phyloP scores from a whole-genome alignment of 1,139 yeast genomes.

The Blastobotrys buckinghamii region DNA sequence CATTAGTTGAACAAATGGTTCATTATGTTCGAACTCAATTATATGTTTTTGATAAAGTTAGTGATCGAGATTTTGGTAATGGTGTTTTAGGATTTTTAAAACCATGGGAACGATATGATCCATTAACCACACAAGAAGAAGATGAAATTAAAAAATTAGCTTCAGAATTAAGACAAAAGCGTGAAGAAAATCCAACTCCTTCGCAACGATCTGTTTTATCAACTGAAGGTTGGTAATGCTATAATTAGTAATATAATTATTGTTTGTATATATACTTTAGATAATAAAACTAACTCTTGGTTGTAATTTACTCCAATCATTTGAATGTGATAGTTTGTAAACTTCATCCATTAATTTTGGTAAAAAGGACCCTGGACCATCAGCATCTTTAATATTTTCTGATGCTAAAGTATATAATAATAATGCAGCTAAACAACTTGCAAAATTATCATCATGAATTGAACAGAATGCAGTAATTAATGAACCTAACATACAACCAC shows the following conservation, averaged over 20 bases:
- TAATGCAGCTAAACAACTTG: slow-evolving; percentile 57
- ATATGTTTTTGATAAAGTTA: slow-evolving; percentile 74
- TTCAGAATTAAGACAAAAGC: slow-evolving; percentile 13
- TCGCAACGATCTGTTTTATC: slow-evolving; percentile 19
- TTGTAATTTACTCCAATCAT: background rate
- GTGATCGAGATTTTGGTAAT: slow-evolving; percentile 88
- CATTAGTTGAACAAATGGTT: slow-evolving; percentile 79
- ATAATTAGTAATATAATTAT: background rate
- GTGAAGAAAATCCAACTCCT: slow-evolving; percentile 10
- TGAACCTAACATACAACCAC: slow-evolving; percentile 84
- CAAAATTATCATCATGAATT: slow-evolving; percentile 28
- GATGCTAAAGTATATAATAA: slow-evolving; percentile 63
- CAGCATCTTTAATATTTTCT: slow-evolving; percentile 21
- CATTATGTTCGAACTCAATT: slow-evolving; percentile 85
- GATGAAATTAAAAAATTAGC: slow-evolving; percentile 18
- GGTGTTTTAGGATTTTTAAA: slow-evolving; percentile 83
- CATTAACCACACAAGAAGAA: slow-evolving; percentile 42
- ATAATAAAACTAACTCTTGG: background rate
- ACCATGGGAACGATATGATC: slow-evolving; percentile 75
- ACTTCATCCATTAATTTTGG: slow-evolving; percentile 44
- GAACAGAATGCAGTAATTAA: slow-evolving; percentile 51
- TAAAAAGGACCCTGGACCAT: slow-evolving; percentile 50
- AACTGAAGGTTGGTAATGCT: slow-evolving; percentile 18
- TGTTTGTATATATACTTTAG: background rate
- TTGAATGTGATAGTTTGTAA: slow-evolving; percentile 22